These are phyloP conservation scores for Exophiala sideris DNA, from an alignment of 2,329 filamentous ascomycete species.

Conservation along the genomic window DNA sequence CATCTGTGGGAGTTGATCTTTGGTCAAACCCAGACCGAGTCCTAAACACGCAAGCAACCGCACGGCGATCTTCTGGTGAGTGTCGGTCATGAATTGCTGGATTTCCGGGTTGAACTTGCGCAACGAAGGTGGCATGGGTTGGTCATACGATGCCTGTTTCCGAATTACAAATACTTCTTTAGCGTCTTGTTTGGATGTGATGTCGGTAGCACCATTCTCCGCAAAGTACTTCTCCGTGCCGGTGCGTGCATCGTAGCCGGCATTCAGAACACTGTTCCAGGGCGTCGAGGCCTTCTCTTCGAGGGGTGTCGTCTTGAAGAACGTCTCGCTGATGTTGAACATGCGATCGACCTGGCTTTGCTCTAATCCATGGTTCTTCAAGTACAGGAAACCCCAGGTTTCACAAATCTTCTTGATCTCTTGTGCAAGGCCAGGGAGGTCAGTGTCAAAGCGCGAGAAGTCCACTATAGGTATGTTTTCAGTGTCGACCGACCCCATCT, in stretches of 20 bases:
- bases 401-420: conserved; percentile 76
- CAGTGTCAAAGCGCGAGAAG: conserved; percentile 68
- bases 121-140: conserved; percentile 17
- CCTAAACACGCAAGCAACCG: conserved; percentile 49
- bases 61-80: conserved; percentile 19
- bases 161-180: conserved; percentile 21
- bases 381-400: conserved; percentile 49
- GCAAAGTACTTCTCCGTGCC: conserved; percentile 15
- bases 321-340: conserved; percentile 27
- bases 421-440: conserved; percentile 57
- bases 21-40: conserved; percentile 69
- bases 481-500: background rate
- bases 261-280: conserved; percentile 19
- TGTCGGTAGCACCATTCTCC: conserved; percentile 15
- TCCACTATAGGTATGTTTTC: conserved; percentile 62
- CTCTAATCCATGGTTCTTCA: conserved; percentile 29
- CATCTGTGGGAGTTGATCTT: conserved; percentile 69
- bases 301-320: conserved; percentile 36
- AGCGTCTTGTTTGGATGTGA: conserved; percentile 3
- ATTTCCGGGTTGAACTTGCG: conserved; percentile 16
- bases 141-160: conserved; percentile 15
- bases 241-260: conserved; percentile 14
- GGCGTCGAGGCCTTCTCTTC: conserved; percentile 12
- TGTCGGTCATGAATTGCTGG: conserved; percentile 15
- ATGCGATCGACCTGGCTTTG: conserved; percentile 22